Percentiles rank a stretch among this genome's conserved stretches.
These are phyloP conservation scores for Erodium maritimum DNA, from an alignment of 345 rosid genomes.

Conservation along the genomic window DNA sequence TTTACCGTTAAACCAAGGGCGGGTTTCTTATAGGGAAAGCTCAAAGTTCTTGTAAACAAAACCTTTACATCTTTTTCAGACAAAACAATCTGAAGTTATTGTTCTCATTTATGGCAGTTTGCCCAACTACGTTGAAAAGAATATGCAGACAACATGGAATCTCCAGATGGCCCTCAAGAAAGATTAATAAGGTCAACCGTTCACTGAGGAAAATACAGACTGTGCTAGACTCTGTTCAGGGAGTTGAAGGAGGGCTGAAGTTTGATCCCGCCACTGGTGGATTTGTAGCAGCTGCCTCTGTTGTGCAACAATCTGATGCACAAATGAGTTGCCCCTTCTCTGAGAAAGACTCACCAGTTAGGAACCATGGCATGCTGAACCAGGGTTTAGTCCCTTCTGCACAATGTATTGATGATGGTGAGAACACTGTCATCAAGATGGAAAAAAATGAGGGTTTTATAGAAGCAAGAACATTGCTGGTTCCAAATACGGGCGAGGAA, in stretches of 20 bases:
- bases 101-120: conserved; percentile 33
- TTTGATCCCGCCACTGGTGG: conserved; percentile 62
- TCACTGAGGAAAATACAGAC: conserved; percentile 71
- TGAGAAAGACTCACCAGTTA: conserved; percentile 11
- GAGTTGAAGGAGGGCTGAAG: conserved; percentile 71
- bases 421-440: conserved; percentile 29
- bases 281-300: conserved; percentile 48
- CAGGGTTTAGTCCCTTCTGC: conserved; percentile 10
- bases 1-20: no score
- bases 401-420: conserved; percentile 15
- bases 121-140: conserved; percentile 90
- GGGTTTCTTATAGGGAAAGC: no score
- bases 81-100: background rate
- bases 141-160: conserved; percentile 94
- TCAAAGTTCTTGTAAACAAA: background rate
- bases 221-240: conserved; percentile 76
- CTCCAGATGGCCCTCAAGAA: conserved; percentile 89
- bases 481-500: conserved; percentile 11
- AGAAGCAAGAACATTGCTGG: conserved; percentile 9
- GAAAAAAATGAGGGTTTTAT: conserved; percentile 36
- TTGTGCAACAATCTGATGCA: conserved; percentile 31
- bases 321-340: conserved; percentile 17
- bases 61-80: background rate
- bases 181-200: conserved; percentile 82
- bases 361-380: conserved; percentile 15